Evolutionary conservation across 169 alveolate species (phyloP).

Genomic region (Plasmodium vinckei): DNA sequence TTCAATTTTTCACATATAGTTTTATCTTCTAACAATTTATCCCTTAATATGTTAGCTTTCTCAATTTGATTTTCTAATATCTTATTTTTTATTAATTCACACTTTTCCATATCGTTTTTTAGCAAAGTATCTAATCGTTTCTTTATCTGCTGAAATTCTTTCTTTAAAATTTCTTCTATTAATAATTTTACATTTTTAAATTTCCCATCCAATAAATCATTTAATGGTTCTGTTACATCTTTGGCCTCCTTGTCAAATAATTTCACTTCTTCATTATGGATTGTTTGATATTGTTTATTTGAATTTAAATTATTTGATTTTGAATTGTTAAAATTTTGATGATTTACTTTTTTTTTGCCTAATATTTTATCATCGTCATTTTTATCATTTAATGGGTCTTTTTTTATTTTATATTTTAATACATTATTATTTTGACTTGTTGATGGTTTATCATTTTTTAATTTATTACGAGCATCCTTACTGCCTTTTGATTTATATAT

Average conservation of each 20-base stretch:
- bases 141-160: neutral
- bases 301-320: too few relatives aligned
- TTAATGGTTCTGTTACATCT: neutral
- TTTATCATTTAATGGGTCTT: too few relatives aligned
- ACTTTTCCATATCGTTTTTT: neutral
- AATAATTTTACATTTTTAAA: neutral
- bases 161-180: neutral
- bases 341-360: too few relatives aligned
- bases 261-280: neutral
- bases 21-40: conserved; percentile 1
- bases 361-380: too few relatives aligned
- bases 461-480: too few relatives aligned
- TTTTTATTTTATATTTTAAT: too few relatives aligned
- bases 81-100: neutral
- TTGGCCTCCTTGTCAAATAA: neutral
- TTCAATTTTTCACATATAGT: neutral
- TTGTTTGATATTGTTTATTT: neutral
- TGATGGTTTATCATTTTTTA: too few relatives aligned
- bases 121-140: neutral
- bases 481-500: too few relatives aligned
- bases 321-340: too few relatives aligned
- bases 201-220: neutral
- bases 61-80: neutral
- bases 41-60: neutral
- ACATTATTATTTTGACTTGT: too few relatives aligned